Evolutionary conservation across 2,329 filamentous ascomycete genomes (phyloP).

Genomic region (Cladosporium austrohemisphaericum): DNA sequence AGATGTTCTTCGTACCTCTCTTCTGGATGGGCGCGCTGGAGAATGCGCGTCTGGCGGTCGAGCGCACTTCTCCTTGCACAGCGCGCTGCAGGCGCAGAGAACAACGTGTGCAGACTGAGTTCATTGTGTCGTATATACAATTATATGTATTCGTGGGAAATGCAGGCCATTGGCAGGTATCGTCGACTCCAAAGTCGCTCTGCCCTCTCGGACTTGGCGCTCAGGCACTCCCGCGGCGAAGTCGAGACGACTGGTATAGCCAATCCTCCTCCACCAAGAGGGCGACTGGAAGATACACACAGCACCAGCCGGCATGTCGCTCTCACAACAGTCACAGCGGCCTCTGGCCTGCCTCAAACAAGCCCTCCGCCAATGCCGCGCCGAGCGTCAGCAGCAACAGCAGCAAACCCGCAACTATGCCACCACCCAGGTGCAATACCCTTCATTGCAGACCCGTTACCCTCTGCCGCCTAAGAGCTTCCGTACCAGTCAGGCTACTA

Average conservation of each 20-base stretch:
- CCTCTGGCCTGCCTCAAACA: slow-evolving; percentile 69
- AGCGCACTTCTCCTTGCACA: slow-evolving; percentile 19
- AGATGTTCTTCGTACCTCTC: slow-evolving; percentile 11
- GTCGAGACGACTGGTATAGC: slow-evolving; percentile 4
- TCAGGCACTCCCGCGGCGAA: slow-evolving; percentile 12
- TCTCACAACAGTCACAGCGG: slow-evolving; percentile 56
- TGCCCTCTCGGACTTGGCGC: slow-evolving; percentile 4
- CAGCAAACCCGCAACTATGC: slow-evolving; percentile 40
- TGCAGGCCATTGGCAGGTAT: neutral
- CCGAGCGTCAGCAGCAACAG: slow-evolving; percentile 27
- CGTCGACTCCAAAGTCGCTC: slow-evolving; percentile 9
- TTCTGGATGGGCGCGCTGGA: slow-evolving; percentile 20
- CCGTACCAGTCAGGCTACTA: slow-evolving; percentile 30
- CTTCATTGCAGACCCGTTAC: slow-evolving; percentile 38
- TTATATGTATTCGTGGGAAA: neutral
- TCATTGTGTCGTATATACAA: slow-evolving; percentile 18
- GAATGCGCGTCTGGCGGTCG: slow-evolving; percentile 24
- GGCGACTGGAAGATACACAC: slow-evolving; percentile 5
- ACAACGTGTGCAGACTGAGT: slow-evolving; percentile 31
- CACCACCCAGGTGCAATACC: slow-evolving; percentile 50
- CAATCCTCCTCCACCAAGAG: neutral
- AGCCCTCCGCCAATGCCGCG: slow-evolving; percentile 55
- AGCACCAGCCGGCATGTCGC: slow-evolving; percentile 52
- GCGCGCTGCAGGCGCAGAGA: slow-evolving; percentile 31
- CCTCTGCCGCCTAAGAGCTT: slow-evolving; percentile 28